Evolutionary conservation across 2,329 filamentous ascomycete genomes (phyloP), one percentile per base, ranked within the genome.

Genomic region (Sordariomycetes sp.): DNA sequence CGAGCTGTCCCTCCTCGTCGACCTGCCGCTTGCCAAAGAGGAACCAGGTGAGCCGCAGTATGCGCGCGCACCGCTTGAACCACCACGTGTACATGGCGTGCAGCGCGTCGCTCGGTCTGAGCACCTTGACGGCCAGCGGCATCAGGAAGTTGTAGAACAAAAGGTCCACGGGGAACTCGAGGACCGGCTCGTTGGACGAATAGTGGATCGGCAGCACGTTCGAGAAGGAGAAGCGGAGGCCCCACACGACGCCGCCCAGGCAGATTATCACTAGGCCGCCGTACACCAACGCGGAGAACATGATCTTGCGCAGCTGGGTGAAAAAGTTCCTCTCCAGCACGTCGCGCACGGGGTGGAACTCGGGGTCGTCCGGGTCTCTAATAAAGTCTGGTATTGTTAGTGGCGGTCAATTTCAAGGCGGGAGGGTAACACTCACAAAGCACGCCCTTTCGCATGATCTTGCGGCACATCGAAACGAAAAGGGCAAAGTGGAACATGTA

Each of bases 401-500:
- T 34, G 50, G 12, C 12, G 20, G 16, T 11, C n/a, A n/a, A n/a
- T n/a, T n/a, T n/a, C n/a, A 34, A 50, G 24, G 22, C 28, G 28
- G 8, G 2, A 14, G 8, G n/a, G 16, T 7, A 22, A 12, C 6
- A 25, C 86, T 81, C 77, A 90, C 87, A 97, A 60, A 99, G 78
- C 48, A 99, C 94, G 56, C 94, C 94, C 64, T 85, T 90, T 62
- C 94, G 87, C 87, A 99, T 89, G 60, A 97, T 96, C 75, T 96
- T 97, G 62, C 94, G 87, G 72, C 94, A 99, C 92, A 99, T 97
- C 59, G 92, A 95, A 20, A 99, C 94, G 69, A 99, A 99, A 3
- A 99, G 81, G 5, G 94, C 94, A 69, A 99, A 99, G 70, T 99
- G 94, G 74, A 99, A 99, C 95, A 99, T 99, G 72, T 99, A 99